These are phyloP conservation scores for Schwanniomyces vanrijiae DNA, from an alignment of 805 yeast genomes.

Conservation along the genomic window DNA sequence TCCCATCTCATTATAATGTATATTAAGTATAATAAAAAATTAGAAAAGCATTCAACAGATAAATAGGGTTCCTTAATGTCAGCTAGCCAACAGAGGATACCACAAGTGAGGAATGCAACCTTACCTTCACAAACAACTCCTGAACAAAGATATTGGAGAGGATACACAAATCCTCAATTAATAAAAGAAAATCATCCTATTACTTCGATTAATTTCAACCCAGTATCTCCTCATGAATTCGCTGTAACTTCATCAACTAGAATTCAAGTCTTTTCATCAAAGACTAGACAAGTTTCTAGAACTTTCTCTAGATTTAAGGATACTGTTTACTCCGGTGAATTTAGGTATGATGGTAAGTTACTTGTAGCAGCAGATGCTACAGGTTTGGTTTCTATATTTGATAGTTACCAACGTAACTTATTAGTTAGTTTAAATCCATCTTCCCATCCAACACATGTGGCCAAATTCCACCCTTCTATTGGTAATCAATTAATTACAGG, in stretches of 20 bases:
- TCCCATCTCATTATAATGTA: conserved; percentile 7
- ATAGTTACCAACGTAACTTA: conserved; percentile 71
- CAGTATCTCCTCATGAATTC: conserved; percentile 82
- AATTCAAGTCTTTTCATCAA: conserved; percentile 90
- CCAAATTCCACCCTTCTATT: conserved; percentile 81
- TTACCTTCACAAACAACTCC: conserved; percentile 85
- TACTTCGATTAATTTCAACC: conserved; percentile 84
- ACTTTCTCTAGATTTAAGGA: conserved; percentile 88
- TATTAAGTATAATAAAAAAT: neutral
- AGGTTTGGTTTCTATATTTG: conserved; percentile 89
- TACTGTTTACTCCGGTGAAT: conserved; percentile 88
- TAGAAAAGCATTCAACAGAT: neutral
- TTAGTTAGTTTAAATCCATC: conserved; percentile 82
- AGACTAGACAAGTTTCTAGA: conserved; percentile 86
- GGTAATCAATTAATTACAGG: conserved; percentile 80
- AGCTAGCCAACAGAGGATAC: conserved; percentile 62
- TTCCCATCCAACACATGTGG: conserved; percentile 86
- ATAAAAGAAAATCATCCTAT: conserved; percentile 94
- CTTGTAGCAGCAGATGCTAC: conserved; percentile 94
- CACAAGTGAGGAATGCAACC: conserved; percentile 67
- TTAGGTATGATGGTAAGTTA: conserved; percentile 86
- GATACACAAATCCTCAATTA: conserved; percentile 78
- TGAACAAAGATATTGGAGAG: conserved; percentile 93
- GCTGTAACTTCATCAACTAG: conserved; percentile 91
- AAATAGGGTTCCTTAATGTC: conserved; percentile 54